These are phyloP conservation scores for Pseudognaphalium luteoalbum DNA, from an alignment of 129 eudicot genomes.

Conservation along the genomic window DNA sequence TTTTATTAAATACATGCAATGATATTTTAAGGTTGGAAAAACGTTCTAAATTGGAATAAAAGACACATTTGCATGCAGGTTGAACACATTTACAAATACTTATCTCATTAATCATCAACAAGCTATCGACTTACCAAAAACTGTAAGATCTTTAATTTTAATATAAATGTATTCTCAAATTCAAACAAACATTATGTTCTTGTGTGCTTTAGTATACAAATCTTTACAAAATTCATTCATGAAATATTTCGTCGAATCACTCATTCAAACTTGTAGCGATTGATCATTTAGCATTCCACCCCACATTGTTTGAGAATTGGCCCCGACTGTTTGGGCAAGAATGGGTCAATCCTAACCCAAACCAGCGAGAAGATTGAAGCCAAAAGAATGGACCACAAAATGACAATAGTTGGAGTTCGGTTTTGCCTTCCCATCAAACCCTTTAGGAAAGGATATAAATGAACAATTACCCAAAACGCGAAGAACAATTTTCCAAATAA, in stretches of 20 bases:
- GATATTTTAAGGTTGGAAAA: too few relatives aligned
- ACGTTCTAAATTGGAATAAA: too few relatives aligned
- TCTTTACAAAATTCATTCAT: conserved; percentile 19
- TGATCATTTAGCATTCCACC: conserved; percentile 66
- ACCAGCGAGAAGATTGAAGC: conserved; percentile 94
- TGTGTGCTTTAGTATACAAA: conserved; percentile 8
- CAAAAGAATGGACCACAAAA: conserved; percentile 87
- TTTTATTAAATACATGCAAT: too few relatives aligned
- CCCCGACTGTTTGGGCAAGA: conserved; percentile 94
- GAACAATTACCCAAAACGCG: conserved; percentile 93
- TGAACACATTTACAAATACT: too few relatives aligned
- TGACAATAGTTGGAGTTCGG: conserved; percentile 94
- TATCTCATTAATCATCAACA: neutral
- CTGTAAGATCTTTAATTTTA: conserved; percentile 11
- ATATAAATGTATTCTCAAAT: conserved; percentile 17
- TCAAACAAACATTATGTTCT: conserved; percentile 25
- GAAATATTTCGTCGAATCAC: conserved; percentile 22
- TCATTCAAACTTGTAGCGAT: conserved; percentile 5
- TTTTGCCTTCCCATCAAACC: conserved; percentile 99
- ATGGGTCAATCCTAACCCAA: conserved; percentile 98
- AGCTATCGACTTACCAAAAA: neutral
- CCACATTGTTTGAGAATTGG: conserved; percentile 95
- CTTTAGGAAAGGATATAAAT: conserved; percentile 90
- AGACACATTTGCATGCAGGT: too few relatives aligned
- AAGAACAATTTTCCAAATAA: conserved; percentile 87